Conservation (phyloP, 139 green algal species). For the Chlorella sp. region DNA sequence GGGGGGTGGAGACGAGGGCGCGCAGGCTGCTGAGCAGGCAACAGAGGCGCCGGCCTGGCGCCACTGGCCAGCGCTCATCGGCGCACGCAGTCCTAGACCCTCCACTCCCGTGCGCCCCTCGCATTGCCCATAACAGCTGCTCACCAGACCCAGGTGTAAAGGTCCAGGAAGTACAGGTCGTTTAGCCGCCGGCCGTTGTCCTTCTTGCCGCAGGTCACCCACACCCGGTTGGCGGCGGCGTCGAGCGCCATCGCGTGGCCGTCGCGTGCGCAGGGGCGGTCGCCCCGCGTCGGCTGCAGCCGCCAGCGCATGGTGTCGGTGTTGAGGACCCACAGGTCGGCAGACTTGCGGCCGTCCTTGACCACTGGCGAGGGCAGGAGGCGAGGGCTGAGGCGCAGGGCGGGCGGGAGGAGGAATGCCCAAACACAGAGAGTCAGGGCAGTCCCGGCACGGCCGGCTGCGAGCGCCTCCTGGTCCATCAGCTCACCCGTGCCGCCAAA, state of each 20-base stretch:
- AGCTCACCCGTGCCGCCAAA: constrained; percentile 66
- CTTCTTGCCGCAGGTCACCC: constrained; percentile 78
- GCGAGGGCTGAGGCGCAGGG: too few species aligned
- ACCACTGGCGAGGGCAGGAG: too few species aligned
- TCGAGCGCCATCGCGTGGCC: constrained; percentile 54
- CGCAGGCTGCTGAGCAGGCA: too few species aligned
- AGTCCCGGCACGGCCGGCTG: too few species aligned
- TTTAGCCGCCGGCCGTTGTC: constrained; percentile 64
- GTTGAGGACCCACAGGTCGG: constrained; percentile 17
- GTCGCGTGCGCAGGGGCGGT: constrained; percentile 57
- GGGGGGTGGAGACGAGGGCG: too few species aligned
- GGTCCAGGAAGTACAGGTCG: constrained; percentile 84
- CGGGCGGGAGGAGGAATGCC: too few species aligned
- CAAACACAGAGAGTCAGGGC: too few species aligned
- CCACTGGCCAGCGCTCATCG: too few species aligned
- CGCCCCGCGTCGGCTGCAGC: constrained; percentile 62
- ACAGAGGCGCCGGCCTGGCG: too few species aligned
- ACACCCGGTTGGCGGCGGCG: constrained; percentile 38
- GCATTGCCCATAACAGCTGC: too few species aligned
- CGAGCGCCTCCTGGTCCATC: constrained; percentile 62
- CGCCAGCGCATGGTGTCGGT: constrained; percentile 9
- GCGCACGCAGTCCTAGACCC: too few species aligned
- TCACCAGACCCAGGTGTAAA: constrained; percentile 56
- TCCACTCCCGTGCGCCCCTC: too few species aligned
- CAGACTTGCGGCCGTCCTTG: constrained; percentile 8